Evolutionary conservation across 228 moss, liverwort and hornwort genomes (phyloP).

Genomic region (Sphagnum magellanicum): DNA sequence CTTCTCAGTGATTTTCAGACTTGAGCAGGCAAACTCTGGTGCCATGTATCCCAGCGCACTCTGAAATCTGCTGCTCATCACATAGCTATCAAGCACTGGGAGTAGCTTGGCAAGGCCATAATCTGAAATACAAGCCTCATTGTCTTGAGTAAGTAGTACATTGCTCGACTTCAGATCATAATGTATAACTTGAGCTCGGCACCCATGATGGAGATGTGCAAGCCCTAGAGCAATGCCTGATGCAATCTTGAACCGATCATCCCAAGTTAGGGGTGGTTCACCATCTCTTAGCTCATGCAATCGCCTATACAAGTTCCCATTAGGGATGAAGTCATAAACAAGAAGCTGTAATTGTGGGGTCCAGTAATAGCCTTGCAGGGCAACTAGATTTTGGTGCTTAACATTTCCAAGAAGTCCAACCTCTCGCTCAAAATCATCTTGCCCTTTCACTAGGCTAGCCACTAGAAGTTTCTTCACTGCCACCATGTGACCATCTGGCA

Average conservation of each 20-base stretch:
- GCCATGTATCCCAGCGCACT: constrained; percentile 98
- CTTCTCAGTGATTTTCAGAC: constrained; percentile 92
- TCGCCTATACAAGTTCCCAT: constrained; percentile 80
- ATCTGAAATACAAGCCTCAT: constrained; percentile 72
- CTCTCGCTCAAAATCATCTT: constrained; percentile 81
- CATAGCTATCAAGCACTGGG: constrained; percentile 79
- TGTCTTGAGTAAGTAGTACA: constrained; percentile 53
- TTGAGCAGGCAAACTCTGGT: constrained; percentile 89
- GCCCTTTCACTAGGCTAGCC: constrained; percentile 73
- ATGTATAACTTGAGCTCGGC: constrained; percentile 71
- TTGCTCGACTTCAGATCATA: constrained; percentile 92
- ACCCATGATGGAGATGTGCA: constrained; percentile 76
- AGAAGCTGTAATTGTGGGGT: constrained; percentile 90
- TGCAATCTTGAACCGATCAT: constrained; percentile 69
- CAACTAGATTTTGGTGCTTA: constrained; percentile 68
- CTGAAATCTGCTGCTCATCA: constrained; percentile 98
- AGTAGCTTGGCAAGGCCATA: constrained; percentile 82
- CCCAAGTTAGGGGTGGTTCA: constrained; percentile 64
- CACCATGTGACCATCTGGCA: constrained; percentile 75
- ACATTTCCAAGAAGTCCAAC: constrained; percentile 71
- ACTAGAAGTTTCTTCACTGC: constrained; percentile 98
- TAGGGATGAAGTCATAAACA: constrained; percentile 72
- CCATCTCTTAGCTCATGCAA: constrained; percentile 74
- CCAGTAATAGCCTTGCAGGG: constrained; percentile 94
- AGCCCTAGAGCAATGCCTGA: constrained; percentile 72